Conservation (phyloP, 257 asterid genomes). For the Handroanthus guayacan region DNA sequence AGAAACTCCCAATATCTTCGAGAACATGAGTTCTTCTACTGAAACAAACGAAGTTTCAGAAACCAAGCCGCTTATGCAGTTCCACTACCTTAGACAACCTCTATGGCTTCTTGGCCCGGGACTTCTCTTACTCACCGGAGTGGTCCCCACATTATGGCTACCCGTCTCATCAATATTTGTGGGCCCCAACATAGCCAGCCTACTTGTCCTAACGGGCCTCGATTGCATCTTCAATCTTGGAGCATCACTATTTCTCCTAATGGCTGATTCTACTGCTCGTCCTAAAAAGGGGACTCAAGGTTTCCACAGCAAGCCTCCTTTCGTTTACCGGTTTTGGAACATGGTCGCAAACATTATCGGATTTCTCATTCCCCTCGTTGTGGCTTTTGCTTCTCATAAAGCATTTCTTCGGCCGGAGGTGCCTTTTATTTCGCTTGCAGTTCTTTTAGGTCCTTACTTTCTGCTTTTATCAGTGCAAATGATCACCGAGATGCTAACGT, state of each 20-base stretch:
- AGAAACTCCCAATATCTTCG: slow-evolving; percentile 59
- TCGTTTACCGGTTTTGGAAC: slow-evolving; percentile 78
- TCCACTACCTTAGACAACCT: slow-evolving; percentile 58
- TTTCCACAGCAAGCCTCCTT: slow-evolving; percentile 70
- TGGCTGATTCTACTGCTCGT: slow-evolving; percentile 84
- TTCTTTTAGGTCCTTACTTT: slow-evolving; percentile 90
- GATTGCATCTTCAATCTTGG: slow-evolving; percentile 98
- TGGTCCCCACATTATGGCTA: slow-evolving; percentile 91
- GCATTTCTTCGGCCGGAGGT: slow-evolving; percentile 71
- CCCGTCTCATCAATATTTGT: slow-evolving; percentile 84
- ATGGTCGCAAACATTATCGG: slow-evolving; percentile 67
- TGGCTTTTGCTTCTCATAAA: slow-evolving; percentile 55
- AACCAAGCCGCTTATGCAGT: slow-evolving; percentile 44
- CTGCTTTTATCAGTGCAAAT: slow-evolving; percentile 79
- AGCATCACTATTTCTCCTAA: slow-evolving; percentile 86
- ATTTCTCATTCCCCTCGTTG: slow-evolving; percentile 57
- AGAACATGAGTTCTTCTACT: slow-evolving; percentile 56
- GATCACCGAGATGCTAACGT: slow-evolving; percentile 86
- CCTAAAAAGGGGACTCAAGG: slow-evolving; percentile 35
- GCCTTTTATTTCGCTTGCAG: slow-evolving; percentile 65
- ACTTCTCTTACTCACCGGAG: slow-evolving; percentile 79
- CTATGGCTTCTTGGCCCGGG: slow-evolving; percentile 87
- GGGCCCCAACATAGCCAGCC: slow-evolving; percentile 95
- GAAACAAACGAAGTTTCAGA: slow-evolving; percentile 49
- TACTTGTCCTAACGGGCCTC: slow-evolving; percentile 87